A percentile compares a stretch with the other conserved stretches of the same genome.
Evolutionary conservation across 306 rosid species (phyloP).

Genomic region (Sechiopsis laciniata): DNA sequence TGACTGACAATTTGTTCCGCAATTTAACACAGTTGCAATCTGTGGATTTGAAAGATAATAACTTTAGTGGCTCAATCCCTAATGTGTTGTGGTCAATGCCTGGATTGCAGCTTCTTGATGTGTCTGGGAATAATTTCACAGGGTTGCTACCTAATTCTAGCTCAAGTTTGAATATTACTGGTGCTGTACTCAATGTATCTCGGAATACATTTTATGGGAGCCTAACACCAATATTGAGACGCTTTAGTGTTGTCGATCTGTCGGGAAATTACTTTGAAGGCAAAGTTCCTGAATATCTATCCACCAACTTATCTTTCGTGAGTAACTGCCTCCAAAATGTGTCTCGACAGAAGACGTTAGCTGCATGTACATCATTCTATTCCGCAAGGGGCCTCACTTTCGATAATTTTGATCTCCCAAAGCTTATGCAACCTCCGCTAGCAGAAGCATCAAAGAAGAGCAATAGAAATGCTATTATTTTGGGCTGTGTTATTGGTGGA

Average conservation of each 20-base stretch:
- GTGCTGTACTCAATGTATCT: constrained; percentile 49
- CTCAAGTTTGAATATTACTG: constrained; percentile 30
- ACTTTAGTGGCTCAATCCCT: constrained; percentile 55
- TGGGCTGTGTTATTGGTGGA: constrained; percentile 76
- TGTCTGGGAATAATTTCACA: constrained; percentile 63
- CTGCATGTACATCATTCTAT: constrained; percentile 62
- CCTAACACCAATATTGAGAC: constrained; percentile 41
- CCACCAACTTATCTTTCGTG: constrained; percentile 37
- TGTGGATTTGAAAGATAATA: constrained; percentile 47
- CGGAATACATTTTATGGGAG: constrained; percentile 61
- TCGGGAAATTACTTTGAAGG: constrained; percentile 75
- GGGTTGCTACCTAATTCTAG: constrained; percentile 57
- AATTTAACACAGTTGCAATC: constrained; percentile 40
- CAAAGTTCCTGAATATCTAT: constrained; percentile 37
- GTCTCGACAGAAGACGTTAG: constrained; percentile 46
- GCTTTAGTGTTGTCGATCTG: constrained; percentile 57
- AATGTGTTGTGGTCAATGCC: constrained; percentile 53
- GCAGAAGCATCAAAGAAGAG: constrained; percentile 38
- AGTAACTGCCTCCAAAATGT: constrained; percentile 62
- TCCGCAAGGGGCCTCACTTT: constrained; percentile 50
- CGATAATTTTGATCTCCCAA: constrained; percentile 56
- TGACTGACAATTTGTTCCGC: constrained; percentile 43
- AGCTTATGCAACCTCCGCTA: constrained; percentile 32
- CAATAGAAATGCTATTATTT: constrained; percentile 44
- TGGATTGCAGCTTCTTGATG: constrained; percentile 51